These are phyloP conservation scores for Pyrenophora teres DNA, from an alignment of 2,329 filamentous ascomycete genomes.

Conservation along the genomic window DNA sequence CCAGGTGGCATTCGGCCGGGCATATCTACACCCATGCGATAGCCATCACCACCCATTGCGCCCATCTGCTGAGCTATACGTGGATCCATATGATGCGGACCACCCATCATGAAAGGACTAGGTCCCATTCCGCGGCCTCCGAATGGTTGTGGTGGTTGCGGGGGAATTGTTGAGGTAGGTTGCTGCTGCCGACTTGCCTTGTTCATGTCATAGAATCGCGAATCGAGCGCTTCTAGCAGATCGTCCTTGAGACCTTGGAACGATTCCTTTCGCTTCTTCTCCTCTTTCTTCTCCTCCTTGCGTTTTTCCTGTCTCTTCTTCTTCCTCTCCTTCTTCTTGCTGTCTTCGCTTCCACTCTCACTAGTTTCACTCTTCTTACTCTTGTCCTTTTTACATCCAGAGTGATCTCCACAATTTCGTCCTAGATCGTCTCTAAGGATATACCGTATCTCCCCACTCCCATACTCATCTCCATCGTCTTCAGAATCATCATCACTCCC, in stretches of 20 bases:
- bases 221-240: slow-evolving; percentile 19
- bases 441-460: slow-evolving; percentile 32
- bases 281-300: slow-evolving; percentile 9
- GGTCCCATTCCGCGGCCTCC: slow-evolving; percentile 5
- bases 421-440: slow-evolving; percentile 34
- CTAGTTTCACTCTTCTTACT: background rate
- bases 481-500: slow-evolving; percentile 1
- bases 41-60: slow-evolving; percentile 10
- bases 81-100: slow-evolving; percentile 13
- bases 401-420: slow-evolving; percentile 34
- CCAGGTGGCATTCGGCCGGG: slow-evolving; percentile 10
- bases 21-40: slow-evolving; percentile 5
- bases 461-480: slow-evolving; percentile 7
- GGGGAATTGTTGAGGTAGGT: background rate
- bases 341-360: background rate
- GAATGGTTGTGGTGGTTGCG: slow-evolving; percentile 2
- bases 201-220: slow-evolving; percentile 10
- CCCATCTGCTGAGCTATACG: slow-evolving; percentile 13
- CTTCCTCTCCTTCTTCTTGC: slow-evolving; percentile 4
- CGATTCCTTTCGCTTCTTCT: slow-evolving; percentile 12
- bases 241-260: slow-evolving; percentile 20
- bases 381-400: slow-evolving; percentile 11
- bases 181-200: slow-evolving; percentile 3
- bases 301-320: slow-evolving; percentile 8
- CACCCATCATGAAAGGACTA: slow-evolving; percentile 1